A percentile compares a stretch with the other conserved stretches of the same genome.
phyloP scores from a whole-genome alignment of 768 basidiomycete genomes.

The Lentinula raphanica region DNA sequence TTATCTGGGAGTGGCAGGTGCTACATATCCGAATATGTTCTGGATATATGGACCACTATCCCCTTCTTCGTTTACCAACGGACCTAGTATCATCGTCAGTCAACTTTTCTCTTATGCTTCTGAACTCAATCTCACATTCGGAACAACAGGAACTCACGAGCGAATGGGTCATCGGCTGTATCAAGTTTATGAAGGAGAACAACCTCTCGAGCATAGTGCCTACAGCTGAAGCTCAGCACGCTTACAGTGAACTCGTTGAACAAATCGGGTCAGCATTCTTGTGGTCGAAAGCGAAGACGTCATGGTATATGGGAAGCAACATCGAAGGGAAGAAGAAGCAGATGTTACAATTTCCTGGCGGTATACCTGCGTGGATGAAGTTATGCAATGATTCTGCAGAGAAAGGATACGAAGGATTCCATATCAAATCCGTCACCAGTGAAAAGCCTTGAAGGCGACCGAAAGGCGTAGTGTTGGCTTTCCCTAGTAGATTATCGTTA shows the following conservation, averaged over 20 bases:
- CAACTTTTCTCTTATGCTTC: not conserved
- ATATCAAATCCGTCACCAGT: not conserved
- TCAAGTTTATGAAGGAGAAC: conserved; percentile 14
- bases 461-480: too few relatives aligned
- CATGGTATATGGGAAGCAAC: conserved; percentile 13
- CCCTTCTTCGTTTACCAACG: conserved; percentile 12
- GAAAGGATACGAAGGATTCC: not conserved
- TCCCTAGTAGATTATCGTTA: too few relatives aligned
- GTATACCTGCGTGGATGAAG: not conserved
- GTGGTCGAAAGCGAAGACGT: conserved; percentile 4
- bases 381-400: not conserved
- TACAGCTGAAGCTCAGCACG: not conserved
- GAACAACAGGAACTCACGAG: conserved; percentile 18
- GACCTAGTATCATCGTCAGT: conserved; percentile 11
- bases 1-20: conserved; percentile 12
- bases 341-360: not conserved
- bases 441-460: too few relatives aligned
- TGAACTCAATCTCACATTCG: not conserved
- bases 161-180: conserved; percentile 20
- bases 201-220: not conserved
- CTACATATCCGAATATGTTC: conserved; percentile 15
- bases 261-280: not conserved
- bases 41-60: conserved; percentile 13
- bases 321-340: not conserved
- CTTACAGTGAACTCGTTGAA: not conserved